Conservation (phyloP, 345 rosid genomes). For the Pistacia integerrima region DNA sequence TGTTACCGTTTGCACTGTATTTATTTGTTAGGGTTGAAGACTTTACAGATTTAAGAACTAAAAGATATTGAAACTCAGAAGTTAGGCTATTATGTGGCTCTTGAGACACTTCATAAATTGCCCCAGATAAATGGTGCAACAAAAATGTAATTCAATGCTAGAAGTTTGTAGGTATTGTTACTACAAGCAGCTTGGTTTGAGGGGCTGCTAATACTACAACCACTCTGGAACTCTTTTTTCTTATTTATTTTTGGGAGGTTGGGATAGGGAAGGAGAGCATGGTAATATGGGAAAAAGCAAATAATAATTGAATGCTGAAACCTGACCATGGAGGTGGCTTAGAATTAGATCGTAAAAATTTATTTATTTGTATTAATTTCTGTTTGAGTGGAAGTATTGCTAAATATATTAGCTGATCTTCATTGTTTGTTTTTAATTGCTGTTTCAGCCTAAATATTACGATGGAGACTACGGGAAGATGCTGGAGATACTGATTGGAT, state of each 20-base stretch:
- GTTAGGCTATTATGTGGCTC: neutral
- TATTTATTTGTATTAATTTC: neutral
- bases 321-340: neutral
- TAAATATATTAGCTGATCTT: neutral
- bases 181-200: no score
- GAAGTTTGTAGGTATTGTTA: neutral
- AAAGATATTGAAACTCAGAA: neutral
- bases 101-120: neutral
- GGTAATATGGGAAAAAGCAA: neutral
- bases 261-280: neutral
- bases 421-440: slow-evolving; percentile 9
- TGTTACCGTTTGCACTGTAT: neutral
- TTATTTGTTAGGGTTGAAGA: neutral
- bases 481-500: slow-evolving; percentile 65
- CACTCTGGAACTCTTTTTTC: no score
- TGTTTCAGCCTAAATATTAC: slow-evolving; percentile 82
- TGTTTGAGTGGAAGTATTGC: neutral
- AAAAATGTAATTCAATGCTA: neutral
- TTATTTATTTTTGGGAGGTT: neutral
- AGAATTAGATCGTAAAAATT: neutral
- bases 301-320: neutral
- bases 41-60: neutral
- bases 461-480: slow-evolving; percentile 63
- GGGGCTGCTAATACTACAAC: no score
- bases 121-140: neutral